phyloP scores from a whole-genome alignment of 805 yeast species.

The Saccharomycopsis microspora region DNA sequence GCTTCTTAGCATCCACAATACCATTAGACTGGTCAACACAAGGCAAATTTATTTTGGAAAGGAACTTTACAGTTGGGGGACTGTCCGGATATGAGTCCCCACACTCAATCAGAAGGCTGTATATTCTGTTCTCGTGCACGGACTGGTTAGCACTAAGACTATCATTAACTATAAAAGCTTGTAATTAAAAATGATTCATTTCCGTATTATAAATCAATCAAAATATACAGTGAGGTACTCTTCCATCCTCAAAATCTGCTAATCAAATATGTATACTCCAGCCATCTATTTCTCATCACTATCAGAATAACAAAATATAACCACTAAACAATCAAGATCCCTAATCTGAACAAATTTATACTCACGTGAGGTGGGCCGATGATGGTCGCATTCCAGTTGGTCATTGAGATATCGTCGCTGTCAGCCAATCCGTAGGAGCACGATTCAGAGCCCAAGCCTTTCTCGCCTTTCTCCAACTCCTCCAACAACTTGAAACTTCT shows the following conservation, averaged over 20 bases:
- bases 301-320: background rate
- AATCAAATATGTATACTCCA: background rate
- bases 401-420: constrained; percentile 85
- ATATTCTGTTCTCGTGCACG: constrained; percentile 86
- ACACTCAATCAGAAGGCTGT: constrained; percentile 70
- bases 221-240: no score
- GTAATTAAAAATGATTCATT: no score
- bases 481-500: constrained; percentile 90
- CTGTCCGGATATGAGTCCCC: constrained; percentile 77
- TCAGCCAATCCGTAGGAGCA: constrained; percentile 91
- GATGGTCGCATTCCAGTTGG: constrained; percentile 96
- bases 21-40: constrained; percentile 69
- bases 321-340: background rate
- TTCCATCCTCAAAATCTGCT: background rate
- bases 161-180: no score
- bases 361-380: constrained; percentile 83
- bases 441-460: constrained; percentile 93
- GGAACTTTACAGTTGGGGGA: constrained; percentile 77
- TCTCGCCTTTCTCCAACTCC: constrained; percentile 96
- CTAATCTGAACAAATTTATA: background rate
- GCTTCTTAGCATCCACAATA: constrained; percentile 36
- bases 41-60: constrained; percentile 80
- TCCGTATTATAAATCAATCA: no score
- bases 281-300: background rate
- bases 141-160: constrained; percentile 25